These are phyloP conservation scores for Choanephora cucurbitarum DNA, from an alignment of 371 early-diverging fungal species.

Conservation along the genomic window DNA sequence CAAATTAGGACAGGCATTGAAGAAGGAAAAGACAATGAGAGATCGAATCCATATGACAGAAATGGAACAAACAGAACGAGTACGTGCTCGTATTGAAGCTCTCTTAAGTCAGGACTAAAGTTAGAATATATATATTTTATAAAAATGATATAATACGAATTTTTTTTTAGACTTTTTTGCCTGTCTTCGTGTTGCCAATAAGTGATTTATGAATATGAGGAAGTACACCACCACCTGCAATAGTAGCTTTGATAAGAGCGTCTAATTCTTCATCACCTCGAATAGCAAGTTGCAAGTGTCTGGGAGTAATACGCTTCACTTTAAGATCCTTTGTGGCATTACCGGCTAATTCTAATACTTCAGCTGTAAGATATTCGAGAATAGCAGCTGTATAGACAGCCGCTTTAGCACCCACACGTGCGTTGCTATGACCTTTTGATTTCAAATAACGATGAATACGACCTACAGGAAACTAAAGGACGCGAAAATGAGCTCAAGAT, in stretches of 20 bases:
- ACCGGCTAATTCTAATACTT: constrained; percentile 90
- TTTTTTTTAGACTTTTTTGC: constrained; percentile 46
- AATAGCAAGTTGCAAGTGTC: constrained; percentile 90
- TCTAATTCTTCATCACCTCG: constrained; percentile 92
- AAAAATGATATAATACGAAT: not conserved
- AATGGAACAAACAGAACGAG: not conserved
- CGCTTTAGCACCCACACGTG: constrained; percentile 90
- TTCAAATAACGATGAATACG: constrained; percentile 92
- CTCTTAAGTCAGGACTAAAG: not conserved
- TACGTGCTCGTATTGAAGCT: not conserved
- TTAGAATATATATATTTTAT: constrained; percentile 2
- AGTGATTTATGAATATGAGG: constrained; percentile 79
- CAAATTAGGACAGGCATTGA: not conserved
- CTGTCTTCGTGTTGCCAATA: constrained; percentile 61
- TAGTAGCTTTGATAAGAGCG: constrained; percentile 84
- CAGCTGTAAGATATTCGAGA: constrained; percentile 89
- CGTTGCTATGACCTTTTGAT: constrained; percentile 72
- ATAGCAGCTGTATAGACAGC: constrained; percentile 91
- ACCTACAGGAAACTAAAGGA: constrained; percentile 76
- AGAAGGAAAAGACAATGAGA: not conserved
- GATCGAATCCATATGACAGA: no score
- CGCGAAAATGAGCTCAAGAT: not conserved
- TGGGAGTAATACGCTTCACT: constrained; percentile 87
- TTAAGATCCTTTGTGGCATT: constrained; percentile 91
- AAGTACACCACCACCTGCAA: constrained; percentile 88